Base-by-base conservation (phyloP, 2,329 filamentous ascomycete genomes). In the Hypoxylon sp. region DNA sequence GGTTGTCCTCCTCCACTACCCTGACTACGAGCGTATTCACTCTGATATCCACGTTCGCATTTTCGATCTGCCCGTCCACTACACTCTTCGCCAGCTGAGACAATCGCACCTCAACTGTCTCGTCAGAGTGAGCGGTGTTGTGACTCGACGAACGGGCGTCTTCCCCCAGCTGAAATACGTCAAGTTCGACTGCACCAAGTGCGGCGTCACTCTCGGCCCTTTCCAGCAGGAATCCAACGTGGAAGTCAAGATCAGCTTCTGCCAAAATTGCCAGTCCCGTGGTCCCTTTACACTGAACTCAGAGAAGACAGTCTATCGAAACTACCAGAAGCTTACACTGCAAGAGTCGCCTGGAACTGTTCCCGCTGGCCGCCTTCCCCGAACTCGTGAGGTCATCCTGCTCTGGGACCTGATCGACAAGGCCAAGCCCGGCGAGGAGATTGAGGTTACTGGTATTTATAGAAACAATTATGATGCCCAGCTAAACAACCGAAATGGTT, bases 161-260 rank as follows among this genome's bases (percentile, higher is more conserved):
- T 99, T 99, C 74, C 95, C 95, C 2, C 95, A 99, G 78, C 81
- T 99, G 60, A 98, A 98, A 75, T 97, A 98, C 75, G 91, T 99
- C 78, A 97, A 97, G 78, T 98, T 99, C 72, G 91, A 97, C 78
- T 99, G 95, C 77, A 87, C 82, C 56, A 99, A 97, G 78, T 99
- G 95, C 70, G 91, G 91, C 60, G 85, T 91, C 41, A 97, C 92
- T 0, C 84, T 99, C 2, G 95, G 95, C 1, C 95, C 95, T 15
- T 99, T 97, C 80, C 94, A 97, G 72, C 95, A 99, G 71, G 95
- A 99, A 78, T 95, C 94, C 37, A 96, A 95, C 61, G 88, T 93
- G 38, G 95, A 99, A 75, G 93, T 99, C 72, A 97, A 94, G 77
- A 91, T 99, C 67, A 91, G 90, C 0, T 99, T 91, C 80, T 99